A percentile compares a stretch with the other conserved stretches of the same genome.
Evolutionary conservation across 371 early-diverging fungal genomes (phyloP).

Genomic region (Paraphysoderma sedebokerense): DNA sequence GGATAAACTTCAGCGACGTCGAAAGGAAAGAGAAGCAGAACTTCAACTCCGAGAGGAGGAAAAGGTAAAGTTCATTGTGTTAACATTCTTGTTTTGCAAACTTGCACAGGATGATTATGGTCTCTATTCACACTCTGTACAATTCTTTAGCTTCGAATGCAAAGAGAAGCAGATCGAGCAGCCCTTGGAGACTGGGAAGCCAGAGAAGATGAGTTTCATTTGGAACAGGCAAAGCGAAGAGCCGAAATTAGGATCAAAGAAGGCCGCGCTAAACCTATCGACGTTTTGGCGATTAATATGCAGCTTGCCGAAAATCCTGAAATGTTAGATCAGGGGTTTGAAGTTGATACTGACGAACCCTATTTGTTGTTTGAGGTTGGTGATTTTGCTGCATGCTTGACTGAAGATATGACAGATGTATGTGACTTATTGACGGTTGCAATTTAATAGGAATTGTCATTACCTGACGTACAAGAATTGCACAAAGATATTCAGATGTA

Average conservation of each 20-base stretch:
- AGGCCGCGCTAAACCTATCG: slow-evolving; percentile 78
- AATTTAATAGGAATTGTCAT: slow-evolving; percentile 25
- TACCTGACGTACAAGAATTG: slow-evolving; percentile 54
- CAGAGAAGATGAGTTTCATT: slow-evolving; percentile 78
- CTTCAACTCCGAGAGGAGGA: slow-evolving; percentile 60
- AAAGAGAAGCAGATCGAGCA: slow-evolving; percentile 64
- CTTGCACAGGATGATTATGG: no score
- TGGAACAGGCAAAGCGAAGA: slow-evolving; percentile 71
- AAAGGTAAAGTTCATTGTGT: slow-evolving; percentile 28
- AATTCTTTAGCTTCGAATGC: no score
- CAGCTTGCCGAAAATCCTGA: slow-evolving; percentile 43
- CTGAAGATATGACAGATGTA: no score
- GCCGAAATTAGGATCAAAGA: slow-evolving; percentile 80
- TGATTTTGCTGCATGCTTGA: no score
- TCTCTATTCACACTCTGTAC: no score
- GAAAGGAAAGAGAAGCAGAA: background rate
- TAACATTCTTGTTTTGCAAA: no score
- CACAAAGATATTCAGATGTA: slow-evolving; percentile 74
- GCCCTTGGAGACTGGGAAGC: slow-evolving; percentile 90
- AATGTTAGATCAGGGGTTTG: slow-evolving; percentile 25
- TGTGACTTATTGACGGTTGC: no score
- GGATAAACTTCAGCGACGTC: background rate
- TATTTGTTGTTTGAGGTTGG: slow-evolving; percentile 60
- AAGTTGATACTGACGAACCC: slow-evolving; percentile 74
- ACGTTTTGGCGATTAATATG: slow-evolving; percentile 78